Conservation (phyloP, 2,329 filamentous ascomycete genomes). For the Alternaria solani region DNA sequence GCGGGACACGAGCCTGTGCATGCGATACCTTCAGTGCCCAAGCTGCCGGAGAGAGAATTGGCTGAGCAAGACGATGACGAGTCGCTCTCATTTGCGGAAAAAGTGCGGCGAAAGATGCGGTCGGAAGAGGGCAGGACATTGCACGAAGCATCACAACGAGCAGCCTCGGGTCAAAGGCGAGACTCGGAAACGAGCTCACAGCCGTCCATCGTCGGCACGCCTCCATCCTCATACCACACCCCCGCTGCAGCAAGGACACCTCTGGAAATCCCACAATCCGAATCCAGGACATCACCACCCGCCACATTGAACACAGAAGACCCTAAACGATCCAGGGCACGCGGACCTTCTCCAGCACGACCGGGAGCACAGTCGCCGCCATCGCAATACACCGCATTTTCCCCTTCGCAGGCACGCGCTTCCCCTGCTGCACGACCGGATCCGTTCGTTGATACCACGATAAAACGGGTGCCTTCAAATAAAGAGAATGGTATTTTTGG, state of each 20-base stretch:
- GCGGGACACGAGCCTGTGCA: conserved; percentile 56
- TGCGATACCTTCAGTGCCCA: conserved; percentile 43
- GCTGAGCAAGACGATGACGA: conserved; percentile 32
- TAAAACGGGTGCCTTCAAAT: conserved; percentile 25
- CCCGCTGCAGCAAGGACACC: conserved; percentile 32
- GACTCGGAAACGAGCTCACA: conserved; percentile 45
- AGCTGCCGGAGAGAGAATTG: conserved; percentile 35
- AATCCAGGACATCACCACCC: conserved; percentile 25
- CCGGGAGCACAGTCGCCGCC: conserved; percentile 5
- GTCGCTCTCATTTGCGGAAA: conserved; percentile 56
- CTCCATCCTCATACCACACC: conserved; percentile 32
- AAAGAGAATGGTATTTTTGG: conserved; percentile 29
- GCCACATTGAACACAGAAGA: conserved; percentile 34
- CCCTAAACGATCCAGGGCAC: conserved; percentile 41
- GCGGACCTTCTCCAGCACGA: conserved; percentile 39
- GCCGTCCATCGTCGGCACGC: conserved; percentile 33
- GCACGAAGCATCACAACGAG: conserved; percentile 52
- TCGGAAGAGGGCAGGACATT: conserved; percentile 61
- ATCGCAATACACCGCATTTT: conserved; percentile 39
- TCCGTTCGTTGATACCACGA: conserved; percentile 27
- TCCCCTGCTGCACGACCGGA: conserved; percentile 35
- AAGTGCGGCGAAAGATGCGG: conserved; percentile 60
- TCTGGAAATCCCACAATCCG: conserved; percentile 24
- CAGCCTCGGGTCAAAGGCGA: conserved; percentile 28
- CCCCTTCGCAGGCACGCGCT: conserved; percentile 31